These are phyloP conservation scores for Globisporangium mamillatum DNA, from an alignment of 352 stramenopile species.

Conservation along the genomic window DNA sequence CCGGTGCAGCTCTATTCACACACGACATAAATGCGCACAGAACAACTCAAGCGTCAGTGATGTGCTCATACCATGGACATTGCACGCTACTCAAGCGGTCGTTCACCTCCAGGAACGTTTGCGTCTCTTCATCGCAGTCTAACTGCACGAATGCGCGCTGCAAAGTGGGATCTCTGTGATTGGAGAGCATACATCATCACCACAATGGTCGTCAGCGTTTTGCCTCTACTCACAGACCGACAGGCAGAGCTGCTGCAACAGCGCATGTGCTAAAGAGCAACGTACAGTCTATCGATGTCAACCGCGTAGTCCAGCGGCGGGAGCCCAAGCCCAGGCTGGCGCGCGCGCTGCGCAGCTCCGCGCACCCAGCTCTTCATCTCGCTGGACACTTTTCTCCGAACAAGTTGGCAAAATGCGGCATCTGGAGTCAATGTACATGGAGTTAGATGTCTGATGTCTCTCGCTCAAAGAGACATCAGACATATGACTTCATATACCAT, in stretches of 20 bases:
- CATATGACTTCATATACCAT: not conserved
- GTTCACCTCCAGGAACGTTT: constrained; percentile 63
- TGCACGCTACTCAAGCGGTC: not conserved
- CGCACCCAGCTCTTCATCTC: constrained; percentile 82
- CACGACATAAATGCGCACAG: not conserved
- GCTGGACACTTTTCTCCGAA: not conserved
- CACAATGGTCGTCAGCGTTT: not conserved
- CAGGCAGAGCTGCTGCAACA: not conserved
- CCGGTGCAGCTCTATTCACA: constrained; percentile 65
- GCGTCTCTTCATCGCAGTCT: constrained; percentile 74
- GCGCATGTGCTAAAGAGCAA: not conserved
- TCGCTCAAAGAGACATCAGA: not conserved
- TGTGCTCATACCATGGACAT: too few species aligned
- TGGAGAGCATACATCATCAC: not conserved
- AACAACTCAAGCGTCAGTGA: not conserved
- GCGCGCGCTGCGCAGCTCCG: constrained; percentile 46
- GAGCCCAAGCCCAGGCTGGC: constrained; percentile 41
- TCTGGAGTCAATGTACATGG: not conserved
- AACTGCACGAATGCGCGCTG: constrained; percentile 64
- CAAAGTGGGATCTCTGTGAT: constrained; percentile 48
- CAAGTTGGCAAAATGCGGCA: not conserved
- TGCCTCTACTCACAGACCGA: not conserved
- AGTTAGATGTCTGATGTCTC: not conserved
- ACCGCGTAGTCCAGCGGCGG: constrained; percentile 66
- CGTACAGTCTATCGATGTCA: constrained; percentile 45